These are phyloP conservation scores for Flaveria ramosissima DNA, from an alignment of 129 eudicot species.

Conservation along the genomic window DNA sequence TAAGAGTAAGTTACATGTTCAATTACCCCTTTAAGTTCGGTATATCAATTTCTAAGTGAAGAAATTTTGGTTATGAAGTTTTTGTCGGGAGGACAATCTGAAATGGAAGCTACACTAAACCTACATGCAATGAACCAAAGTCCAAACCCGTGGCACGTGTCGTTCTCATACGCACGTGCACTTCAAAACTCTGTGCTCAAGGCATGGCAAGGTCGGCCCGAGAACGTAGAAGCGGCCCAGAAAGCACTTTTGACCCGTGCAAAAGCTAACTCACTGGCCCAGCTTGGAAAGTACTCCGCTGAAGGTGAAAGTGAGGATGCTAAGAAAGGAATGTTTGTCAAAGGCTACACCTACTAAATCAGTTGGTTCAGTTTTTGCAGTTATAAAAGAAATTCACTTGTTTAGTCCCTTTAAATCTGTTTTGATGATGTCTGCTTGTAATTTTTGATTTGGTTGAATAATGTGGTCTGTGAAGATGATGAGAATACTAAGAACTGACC, in stretches of 20 bases:
- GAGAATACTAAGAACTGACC: slow-evolving; percentile 23
- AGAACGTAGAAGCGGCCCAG: slow-evolving; percentile 79
- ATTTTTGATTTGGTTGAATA: slow-evolving; percentile 39
- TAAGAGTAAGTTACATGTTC: not conserved
- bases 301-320: slow-evolving; percentile 88
- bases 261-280: slow-evolving; percentile 89
- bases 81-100: slow-evolving; percentile 93
- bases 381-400: slow-evolving; percentile 16
- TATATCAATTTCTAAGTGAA: not conserved
- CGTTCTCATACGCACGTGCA: slow-evolving; percentile 92
- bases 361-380: not conserved
- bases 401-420: not conserved
- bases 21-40: not conserved
- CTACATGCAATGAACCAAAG: slow-evolving; percentile 88
- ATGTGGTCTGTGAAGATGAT: slow-evolving; percentile 30
- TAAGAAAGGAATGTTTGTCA: slow-evolving; percentile 87
- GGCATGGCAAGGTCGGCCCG: slow-evolving; percentile 91
- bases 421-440: slow-evolving; percentile 22
- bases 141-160: slow-evolving; percentile 95
- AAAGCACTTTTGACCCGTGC: slow-evolving; percentile 82
- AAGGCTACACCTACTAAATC: slow-evolving; percentile 78
- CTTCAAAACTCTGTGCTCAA: slow-evolving; percentile 82
- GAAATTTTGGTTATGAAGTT: slow-evolving; percentile 48
- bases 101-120: slow-evolving; percentile 84
- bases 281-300: slow-evolving; percentile 85